Conservation (phyloP, 2,329 filamentous ascomycete species). For the Magnaporthiopsis incrustans region DNA sequence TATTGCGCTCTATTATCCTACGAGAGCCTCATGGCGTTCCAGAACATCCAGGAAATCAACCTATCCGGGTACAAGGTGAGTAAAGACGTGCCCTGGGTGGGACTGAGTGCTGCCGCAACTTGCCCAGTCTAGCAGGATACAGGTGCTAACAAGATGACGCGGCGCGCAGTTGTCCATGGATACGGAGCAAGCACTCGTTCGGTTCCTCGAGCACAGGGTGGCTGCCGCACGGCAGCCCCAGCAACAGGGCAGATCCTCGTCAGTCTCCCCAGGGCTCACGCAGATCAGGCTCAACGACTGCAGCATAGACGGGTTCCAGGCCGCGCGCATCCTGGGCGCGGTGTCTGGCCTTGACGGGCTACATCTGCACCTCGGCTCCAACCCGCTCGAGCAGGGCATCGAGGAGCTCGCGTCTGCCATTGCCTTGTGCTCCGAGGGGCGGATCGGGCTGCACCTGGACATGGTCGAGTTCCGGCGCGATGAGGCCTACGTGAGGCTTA, state of each 20-base stretch:
- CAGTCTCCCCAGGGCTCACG: conserved; percentile 28
- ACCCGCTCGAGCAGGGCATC: conserved; percentile 44
- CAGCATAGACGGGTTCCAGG: conserved; percentile 40
- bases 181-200: conserved; percentile 37
- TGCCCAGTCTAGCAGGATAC: neutral
- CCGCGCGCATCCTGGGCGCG: conserved; percentile 41
- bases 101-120: neutral
- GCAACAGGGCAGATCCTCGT: neutral
- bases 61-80: conserved; percentile 45
- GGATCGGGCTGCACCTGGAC: conserved; percentile 42
- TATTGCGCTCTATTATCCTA: conserved; percentile 39
- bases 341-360: conserved; percentile 38
- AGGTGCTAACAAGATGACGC: neutral
- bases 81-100: neutral
- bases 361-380: conserved; percentile 41
- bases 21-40: conserved; percentile 30
- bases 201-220: conserved; percentile 27
- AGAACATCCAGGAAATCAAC: conserved; percentile 45
- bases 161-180: conserved; percentile 36
- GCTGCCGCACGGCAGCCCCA: neutral
- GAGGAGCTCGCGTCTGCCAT: conserved; percentile 42
- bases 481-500: conserved; percentile 40
- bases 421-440: conserved; percentile 33
- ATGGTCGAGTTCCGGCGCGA: conserved; percentile 51
- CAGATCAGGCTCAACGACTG: conserved; percentile 43